A percentile compares a stretch with the other conserved stretches of the same genome.
Evolutionary conservation across 2,329 filamentous ascomycete species (phyloP).

Genomic region (Penicillium fuscoglaucum): DNA sequence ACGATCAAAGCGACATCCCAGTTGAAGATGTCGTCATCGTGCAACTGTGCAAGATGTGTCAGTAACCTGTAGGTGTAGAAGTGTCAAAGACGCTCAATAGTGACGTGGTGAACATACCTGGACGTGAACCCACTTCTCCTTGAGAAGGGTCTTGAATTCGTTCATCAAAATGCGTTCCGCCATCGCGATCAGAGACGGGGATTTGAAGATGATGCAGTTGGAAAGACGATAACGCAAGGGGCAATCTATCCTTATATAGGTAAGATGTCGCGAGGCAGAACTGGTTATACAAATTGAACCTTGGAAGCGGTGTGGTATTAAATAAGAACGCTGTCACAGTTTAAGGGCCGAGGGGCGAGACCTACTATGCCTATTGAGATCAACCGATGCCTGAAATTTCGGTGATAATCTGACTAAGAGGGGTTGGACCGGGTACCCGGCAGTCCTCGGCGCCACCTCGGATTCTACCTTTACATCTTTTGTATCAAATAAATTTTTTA

Average conservation of each 20-base stretch:
- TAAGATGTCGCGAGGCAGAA: background rate
- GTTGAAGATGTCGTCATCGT: conserved; percentile 78
- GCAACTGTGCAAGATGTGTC: conserved; percentile 53
- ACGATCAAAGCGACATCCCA: conserved; percentile 91
- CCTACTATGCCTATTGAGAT: background rate
- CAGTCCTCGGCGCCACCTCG: no score
- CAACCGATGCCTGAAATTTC: background rate
- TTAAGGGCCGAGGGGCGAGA: background rate
- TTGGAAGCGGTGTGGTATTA: no score
- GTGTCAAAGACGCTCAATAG: background rate
- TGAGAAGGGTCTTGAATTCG: conserved; percentile 76
- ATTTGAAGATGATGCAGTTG: background rate
- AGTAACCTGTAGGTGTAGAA: background rate
- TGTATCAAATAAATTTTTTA: background rate
- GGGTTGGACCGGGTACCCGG: no score
- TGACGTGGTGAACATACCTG: conserved; percentile 56
- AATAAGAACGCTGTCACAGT: background rate
- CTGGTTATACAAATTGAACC: background rate
- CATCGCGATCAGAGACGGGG: conserved; percentile 32
- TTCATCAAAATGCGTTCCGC: conserved; percentile 85
- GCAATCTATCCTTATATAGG: background rate
- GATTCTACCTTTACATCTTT: no score
- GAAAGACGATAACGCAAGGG: background rate
- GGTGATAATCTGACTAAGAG: conserved; percentile 6
- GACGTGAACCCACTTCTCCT: conserved; percentile 93